A percentile compares a stretch with the other conserved stretches of the same genome.
Evolutionary conservation across 208 protist species (phyloP).

Genomic region (Ichthyophonus hoferi): DNA sequence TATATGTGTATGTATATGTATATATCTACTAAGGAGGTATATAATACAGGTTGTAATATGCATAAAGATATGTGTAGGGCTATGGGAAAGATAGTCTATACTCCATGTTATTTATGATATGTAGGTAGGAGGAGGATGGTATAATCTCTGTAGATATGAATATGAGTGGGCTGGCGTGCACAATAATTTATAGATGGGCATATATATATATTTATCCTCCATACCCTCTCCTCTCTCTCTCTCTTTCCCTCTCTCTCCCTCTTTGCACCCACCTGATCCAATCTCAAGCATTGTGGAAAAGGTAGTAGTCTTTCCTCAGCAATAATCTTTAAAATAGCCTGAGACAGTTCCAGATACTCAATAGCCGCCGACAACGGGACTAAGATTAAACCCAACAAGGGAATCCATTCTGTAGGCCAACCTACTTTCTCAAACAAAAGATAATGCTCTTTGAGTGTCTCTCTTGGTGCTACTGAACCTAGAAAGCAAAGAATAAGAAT

Average conservation of each 20-base stretch:
- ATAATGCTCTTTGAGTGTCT: conserved; percentile 4
- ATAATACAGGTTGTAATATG: not conserved
- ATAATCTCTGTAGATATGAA: not conserved
- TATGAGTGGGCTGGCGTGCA: too few species aligned
- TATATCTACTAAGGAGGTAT: too few species aligned
- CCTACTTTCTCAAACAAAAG: conserved; percentile 17
- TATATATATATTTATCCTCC: too few species aligned
- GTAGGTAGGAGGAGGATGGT: not conserved
- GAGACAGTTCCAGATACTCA: not conserved
- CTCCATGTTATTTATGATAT: not conserved
- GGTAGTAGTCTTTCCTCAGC: conserved; percentile 1
- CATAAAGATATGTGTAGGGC: not conserved
- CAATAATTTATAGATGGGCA: too few species aligned
- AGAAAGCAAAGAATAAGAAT: conserved; percentile 22
- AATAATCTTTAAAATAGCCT: conserved; percentile 19
- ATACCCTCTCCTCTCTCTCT: too few species aligned
- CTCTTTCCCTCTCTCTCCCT: too few species aligned
- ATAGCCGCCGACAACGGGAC: not conserved
- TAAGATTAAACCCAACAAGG: conserved; percentile 15
- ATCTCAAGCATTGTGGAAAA: not conserved
- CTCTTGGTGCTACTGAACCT: not conserved
- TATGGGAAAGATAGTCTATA: not conserved
- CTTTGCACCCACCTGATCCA: not conserved
- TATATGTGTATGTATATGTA: too few species aligned
- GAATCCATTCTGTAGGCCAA: conserved; percentile 16